phyloP scores from a whole-genome alignment of 768 basidiomycete species.

The Dioszegia aurantiaca region DNA sequence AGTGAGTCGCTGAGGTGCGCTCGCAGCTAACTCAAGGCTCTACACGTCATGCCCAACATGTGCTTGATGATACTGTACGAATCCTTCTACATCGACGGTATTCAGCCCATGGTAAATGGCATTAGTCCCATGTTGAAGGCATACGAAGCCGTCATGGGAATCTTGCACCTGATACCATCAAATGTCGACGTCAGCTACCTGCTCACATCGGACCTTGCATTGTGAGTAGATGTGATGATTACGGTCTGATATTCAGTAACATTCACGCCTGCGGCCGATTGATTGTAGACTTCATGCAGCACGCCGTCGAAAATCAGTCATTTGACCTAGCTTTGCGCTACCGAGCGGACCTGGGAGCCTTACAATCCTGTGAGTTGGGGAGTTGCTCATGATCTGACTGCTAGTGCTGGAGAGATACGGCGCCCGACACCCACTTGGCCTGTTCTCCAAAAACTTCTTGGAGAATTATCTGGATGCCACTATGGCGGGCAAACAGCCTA shows the following conservation, averaged over 20 bases:
- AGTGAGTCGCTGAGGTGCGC: neutral
- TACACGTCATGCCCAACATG: constrained; percentile 41
- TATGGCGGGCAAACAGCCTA: constrained; percentile 1
- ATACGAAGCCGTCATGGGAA: constrained; percentile 25
- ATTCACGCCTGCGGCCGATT: constrained; percentile 27
- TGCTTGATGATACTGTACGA: constrained; percentile 28
- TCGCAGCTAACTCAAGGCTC: constrained; percentile 6
- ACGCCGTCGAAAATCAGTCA: constrained; percentile 15
- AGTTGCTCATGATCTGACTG: neutral
- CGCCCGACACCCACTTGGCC: constrained; percentile 2
- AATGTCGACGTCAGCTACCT: constrained; percentile 35
- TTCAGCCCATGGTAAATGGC: constrained; percentile 3
- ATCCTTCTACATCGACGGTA: constrained; percentile 27
- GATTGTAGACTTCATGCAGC: constrained; percentile 23
- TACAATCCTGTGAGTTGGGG: constrained; percentile 21
- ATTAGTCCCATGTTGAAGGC: constrained; percentile 15
- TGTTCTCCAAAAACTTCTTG: neutral
- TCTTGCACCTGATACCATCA: constrained; percentile 37
- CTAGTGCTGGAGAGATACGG: constrained; percentile 4
- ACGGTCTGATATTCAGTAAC: constrained; percentile 13
- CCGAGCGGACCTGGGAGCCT: constrained; percentile 27
- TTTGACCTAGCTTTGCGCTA: constrained; percentile 23
- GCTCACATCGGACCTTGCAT: constrained; percentile 23
- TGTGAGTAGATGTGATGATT: constrained; percentile 23
- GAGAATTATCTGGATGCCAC: constrained; percentile 5